These are phyloP conservation scores for Nigrograna mackinnonii DNA, from an alignment of 2,329 filamentous ascomycete species.

Conservation along the genomic window DNA sequence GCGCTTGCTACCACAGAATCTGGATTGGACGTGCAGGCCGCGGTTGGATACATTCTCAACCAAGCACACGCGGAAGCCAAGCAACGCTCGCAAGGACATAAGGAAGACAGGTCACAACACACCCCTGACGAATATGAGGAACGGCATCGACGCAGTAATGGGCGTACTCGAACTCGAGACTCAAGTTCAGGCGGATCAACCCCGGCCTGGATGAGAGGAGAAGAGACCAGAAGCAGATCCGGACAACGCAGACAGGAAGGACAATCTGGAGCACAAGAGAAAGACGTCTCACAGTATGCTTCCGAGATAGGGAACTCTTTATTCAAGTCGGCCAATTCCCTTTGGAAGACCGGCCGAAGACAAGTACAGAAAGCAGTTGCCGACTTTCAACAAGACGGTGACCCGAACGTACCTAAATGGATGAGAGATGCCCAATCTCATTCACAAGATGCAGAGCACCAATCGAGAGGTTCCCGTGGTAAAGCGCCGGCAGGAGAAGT, in stretches of 20 bases:
- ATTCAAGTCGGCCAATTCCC: constrained; percentile 89
- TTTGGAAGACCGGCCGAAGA: constrained; percentile 95
- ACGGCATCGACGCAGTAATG: constrained; percentile 22
- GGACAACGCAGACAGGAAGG: constrained; percentile 55
- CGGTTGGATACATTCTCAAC: constrained; percentile 86
- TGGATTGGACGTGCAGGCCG: constrained; percentile 79
- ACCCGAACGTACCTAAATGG: constrained; percentile 88
- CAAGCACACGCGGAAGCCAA: constrained; percentile 86
- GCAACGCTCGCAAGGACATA: constrained; percentile 59
- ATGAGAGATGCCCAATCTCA: constrained; percentile 73
- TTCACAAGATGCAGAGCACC: constrained; percentile 22
- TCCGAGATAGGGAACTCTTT: constrained; percentile 80
- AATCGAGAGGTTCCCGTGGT: constrained; percentile 8
- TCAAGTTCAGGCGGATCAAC: constrained; percentile 37
- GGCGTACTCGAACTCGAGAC: constrained; percentile 33
- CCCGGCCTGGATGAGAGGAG: constrained; percentile 67
- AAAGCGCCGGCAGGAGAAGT: constrained; percentile 24
- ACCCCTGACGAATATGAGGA: constrained; percentile 30
- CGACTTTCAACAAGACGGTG: constrained; percentile 75
- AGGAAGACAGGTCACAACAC: constrained; percentile 25
- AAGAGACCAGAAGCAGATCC: constrained; percentile 54
- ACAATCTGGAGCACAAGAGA: constrained; percentile 63
- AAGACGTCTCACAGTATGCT: constrained; percentile 79
- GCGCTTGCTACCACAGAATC: constrained; percentile 81
- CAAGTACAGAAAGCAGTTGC: constrained; percentile 90